Evolutionary conservation across 495 filamentous ascomycete species (phyloP), one percentile per base, ranked within the genome.

Genomic region (Penicillium lagena): DNA sequence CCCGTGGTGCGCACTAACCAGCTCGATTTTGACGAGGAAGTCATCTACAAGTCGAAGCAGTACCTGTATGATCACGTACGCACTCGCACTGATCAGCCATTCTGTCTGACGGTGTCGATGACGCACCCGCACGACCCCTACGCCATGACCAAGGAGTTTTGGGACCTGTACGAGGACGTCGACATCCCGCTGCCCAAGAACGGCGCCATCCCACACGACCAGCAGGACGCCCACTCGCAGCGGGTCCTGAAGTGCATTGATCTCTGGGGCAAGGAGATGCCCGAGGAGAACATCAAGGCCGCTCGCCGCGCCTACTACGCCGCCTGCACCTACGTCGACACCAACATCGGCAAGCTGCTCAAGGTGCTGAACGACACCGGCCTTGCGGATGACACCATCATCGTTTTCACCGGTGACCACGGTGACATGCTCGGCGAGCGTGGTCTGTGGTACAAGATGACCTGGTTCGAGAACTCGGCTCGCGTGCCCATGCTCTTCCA

Each of bases 361-460:
- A 66, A 77, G 30, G 78, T 83, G 1, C 72, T 95, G 12, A 79
- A 87, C 52, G 69, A 85, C 42, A 90, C 86, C 63, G 77, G 79
- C 1, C 71, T 95, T 36, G 80, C 81, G 40, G 79, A 90, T 12
- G 77, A 93, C 60, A 94, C 89, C 6, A 87, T 95, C 44, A 71
- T 95, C 38, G 73, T 94, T 38, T 95, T 95, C 65, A 87, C 80
- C 39, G 86, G 89, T 39, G 89, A 95, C 53, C 89, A 95, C 60
- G 89, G 89, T 42, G 89, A 95, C 59, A 94, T 94, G 89, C 79
- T 95, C 8, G 89, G 89, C 31, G 89, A 95, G 66, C 78, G 89
- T 17, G 85, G 85, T 0, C 65, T 95, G 32, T 95, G 89, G 89
- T 95, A 95, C 72, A 95, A 95, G 72, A 95, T 95, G 89, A 82